Percentiles rank a stretch among this genome's conserved stretches.
phyloP scores from a whole-genome alignment of 2,329 filamentous ascomycete species.

The Pseudogymnoascus sp. region DNA sequence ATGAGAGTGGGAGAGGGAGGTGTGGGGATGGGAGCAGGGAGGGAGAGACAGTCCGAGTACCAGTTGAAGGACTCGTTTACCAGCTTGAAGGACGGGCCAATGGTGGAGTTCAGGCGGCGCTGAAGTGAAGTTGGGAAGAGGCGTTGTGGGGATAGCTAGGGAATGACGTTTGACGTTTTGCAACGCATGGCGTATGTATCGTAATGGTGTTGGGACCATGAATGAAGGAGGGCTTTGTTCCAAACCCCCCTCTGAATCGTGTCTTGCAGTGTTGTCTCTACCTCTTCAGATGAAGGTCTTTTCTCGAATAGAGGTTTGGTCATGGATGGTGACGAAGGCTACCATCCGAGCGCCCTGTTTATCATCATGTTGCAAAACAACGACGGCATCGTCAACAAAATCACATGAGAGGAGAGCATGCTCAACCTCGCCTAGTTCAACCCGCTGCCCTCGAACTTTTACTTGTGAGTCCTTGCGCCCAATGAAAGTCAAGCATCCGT shows the following conservation, averaged over 20 bases:
- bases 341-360: too few species aligned
- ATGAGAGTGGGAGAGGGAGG: conserved; percentile 45
- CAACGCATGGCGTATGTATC: not conserved
- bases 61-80: conserved; percentile 67
- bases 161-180: not conserved
- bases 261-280: too few species aligned
- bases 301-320: too few species aligned
- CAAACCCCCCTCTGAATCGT: too few species aligned
- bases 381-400: too few species aligned
- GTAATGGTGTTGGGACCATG: too few species aligned
- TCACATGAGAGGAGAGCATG: not conserved
- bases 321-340: too few species aligned
- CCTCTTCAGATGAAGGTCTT: too few species aligned
- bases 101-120: conserved; percentile 50
- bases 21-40: conserved; percentile 42
- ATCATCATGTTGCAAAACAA: too few species aligned
- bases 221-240: too few species aligned
- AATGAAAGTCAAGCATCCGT: conserved; percentile 51
- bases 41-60: conserved; percentile 52
- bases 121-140: not conserved
- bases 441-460: conserved; percentile 54
- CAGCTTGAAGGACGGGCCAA: conserved; percentile 61
- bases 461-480: conserved; percentile 57
- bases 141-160: not conserved
- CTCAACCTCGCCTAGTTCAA: conserved; percentile 56